Base-by-base conservation (phyloP, 148 eudicot species). In the Arbutus unedo region DNA sequence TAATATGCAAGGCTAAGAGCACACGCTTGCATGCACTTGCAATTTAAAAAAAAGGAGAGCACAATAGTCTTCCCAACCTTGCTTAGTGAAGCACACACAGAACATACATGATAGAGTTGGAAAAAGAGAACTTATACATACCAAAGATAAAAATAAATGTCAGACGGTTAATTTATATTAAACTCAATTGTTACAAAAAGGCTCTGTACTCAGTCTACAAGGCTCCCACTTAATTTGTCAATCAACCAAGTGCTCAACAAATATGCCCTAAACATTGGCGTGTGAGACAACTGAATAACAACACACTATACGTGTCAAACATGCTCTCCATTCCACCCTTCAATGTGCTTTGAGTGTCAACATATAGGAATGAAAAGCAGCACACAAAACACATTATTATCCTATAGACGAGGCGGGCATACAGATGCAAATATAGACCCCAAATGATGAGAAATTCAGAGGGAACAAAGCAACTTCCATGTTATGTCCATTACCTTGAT, bases 401-500 rank as follows among this genome's bases (percentile, higher is more conserved):
- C 38, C 38, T 31, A 31, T 31, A 31, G 54, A 43, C 47, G 3
- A 55, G 50, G 60, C 50, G 38, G 38, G 38, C 38, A 31, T 31
- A 31, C 38, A 31, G 38, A 53, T 10, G 19, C 48, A 80, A 31
- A 53, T 7, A 57, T 79, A 60, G 44, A 73, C 60, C 16, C 11
- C 74, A 45, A 45, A 25, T 13, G n/a, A 73, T 67, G 23, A 48
- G 43, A 79, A 74, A 79, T 72, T 45, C 44, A 73, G 18, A 49
- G 59, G 50, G 3, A 74, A 47, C 59, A 19, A 55, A 38, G 48
- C 23, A 14, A 53, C 10, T 66, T 38, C 53, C 15, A 51, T 4
- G 43, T 10, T 49, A 62, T 16, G 54, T 57, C 43, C 67, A 86
- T 25, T 89, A 96, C 99, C 97, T 94, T 96, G 83, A 96, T 94